Percentiles rank a stretch among this genome's conserved stretches.
Conservation (phyloP, 108 stramenopile genomes). For the Fragilaria crotonensis region DNA sequence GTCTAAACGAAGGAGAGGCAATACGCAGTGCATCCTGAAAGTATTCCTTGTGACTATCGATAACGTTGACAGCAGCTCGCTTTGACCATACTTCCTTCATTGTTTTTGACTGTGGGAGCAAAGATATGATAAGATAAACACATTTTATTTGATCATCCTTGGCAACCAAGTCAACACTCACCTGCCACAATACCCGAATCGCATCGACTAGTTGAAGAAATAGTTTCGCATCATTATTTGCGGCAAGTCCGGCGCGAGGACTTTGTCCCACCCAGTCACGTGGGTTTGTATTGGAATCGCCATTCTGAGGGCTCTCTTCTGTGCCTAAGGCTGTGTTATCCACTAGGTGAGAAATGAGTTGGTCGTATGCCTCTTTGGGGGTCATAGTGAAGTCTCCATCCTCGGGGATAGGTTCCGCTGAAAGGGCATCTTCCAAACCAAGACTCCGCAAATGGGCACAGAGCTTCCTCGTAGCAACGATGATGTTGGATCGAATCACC, state of each 20-base stretch:
- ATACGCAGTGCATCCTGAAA: constrained; percentile 73
- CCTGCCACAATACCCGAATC: constrained; percentile 80
- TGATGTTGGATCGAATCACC: constrained; percentile 70
- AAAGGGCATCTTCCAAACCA: constrained; percentile 59
- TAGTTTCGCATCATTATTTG: constrained; percentile 79
- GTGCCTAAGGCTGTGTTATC: constrained; percentile 53
- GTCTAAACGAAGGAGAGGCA: constrained; percentile 68
- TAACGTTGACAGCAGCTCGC: constrained; percentile 67
- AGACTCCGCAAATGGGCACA: constrained; percentile 49
- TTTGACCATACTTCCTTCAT: constrained; percentile 76
- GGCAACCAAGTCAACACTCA: constrained; percentile 42
- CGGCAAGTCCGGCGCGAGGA: constrained; percentile 67
- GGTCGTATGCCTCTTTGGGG: constrained; percentile 61
- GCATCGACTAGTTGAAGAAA: constrained; percentile 71
- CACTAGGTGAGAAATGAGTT: constrained; percentile 48
- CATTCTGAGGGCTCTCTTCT: not conserved
- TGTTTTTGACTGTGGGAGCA: constrained; percentile 42
- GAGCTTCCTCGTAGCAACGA: constrained; percentile 71
- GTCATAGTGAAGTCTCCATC: constrained; percentile 25
- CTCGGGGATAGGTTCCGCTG: constrained; percentile 37
- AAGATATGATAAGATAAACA: no score
- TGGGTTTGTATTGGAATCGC: constrained; percentile 5
- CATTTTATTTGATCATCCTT: no score
- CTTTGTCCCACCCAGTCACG: constrained; percentile 85
- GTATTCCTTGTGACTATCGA: constrained; percentile 86